Percentiles rank a stretch among this genome's conserved stretches.
Conservation (phyloP, 257 asterid genomes). For the Solanum sejunctum region DNA sequence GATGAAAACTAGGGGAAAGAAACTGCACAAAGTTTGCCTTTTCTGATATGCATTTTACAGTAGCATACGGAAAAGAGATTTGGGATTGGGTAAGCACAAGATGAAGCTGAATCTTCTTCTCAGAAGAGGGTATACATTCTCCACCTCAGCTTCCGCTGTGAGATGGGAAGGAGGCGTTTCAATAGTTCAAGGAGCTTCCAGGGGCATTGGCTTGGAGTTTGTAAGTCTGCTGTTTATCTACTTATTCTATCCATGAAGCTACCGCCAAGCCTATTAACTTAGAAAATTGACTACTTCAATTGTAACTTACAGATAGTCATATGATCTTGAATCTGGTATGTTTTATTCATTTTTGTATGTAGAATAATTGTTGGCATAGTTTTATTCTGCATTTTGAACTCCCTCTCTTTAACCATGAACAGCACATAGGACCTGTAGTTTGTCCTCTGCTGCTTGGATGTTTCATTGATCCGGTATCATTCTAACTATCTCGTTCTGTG, state of each 20-base stretch:
- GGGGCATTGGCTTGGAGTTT: slow-evolving; percentile 95
- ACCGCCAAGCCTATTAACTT: no score
- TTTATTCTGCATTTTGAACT: neutral
- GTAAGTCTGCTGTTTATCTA: slow-evolving; percentile 22
- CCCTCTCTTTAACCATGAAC: neutral
- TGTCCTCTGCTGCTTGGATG: neutral
- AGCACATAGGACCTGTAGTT: neutral
- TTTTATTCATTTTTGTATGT: no score
- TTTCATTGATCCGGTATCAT: neutral
- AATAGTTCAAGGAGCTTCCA: slow-evolving; percentile 96
- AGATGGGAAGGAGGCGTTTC: slow-evolving; percentile 59
- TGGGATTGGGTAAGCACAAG: neutral
- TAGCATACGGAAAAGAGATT: neutral
- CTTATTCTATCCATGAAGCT: no score
- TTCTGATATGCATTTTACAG: neutral
- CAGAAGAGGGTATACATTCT: slow-evolving; percentile 17
- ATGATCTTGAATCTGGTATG: no score
- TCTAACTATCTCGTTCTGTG: neutral
- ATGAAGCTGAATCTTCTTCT: slow-evolving; percentile 35
- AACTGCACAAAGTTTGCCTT: neutral
- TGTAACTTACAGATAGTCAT: no score
- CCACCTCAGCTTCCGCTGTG: slow-evolving; percentile 15
- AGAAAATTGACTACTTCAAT: no score
- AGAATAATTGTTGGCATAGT: neutral
- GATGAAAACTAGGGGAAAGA: neutral